These are phyloP conservation scores for Paramecium tetraurelia DNA, from an alignment of 73 alveolate species.

Conservation along the genomic window DNA sequence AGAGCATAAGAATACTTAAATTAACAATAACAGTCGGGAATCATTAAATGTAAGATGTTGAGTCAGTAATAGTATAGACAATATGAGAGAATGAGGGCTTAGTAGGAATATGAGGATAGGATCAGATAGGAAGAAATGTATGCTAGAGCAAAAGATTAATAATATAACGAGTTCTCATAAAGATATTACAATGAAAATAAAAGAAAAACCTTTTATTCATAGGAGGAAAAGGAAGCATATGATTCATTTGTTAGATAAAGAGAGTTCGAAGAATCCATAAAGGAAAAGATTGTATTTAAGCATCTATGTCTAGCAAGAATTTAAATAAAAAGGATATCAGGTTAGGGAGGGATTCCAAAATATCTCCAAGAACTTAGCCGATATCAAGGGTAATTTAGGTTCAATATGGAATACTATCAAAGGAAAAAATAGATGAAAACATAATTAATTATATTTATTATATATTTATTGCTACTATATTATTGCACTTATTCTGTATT, in stretches of 20 bases:
- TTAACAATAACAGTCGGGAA: too few species aligned
- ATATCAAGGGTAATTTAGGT: not conserved
- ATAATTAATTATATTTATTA: not conserved
- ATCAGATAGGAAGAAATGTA: not conserved
- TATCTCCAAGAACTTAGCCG: not conserved
- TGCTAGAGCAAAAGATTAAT: not conserved
- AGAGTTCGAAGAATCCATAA: not conserved
- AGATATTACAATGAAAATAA: not conserved
- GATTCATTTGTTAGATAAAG: not conserved
- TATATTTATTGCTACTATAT: not conserved
- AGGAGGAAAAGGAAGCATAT: not conserved
- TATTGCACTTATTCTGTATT: not conserved
- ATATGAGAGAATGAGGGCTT: not conserved
- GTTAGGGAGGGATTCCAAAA: not conserved
- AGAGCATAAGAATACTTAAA: not conserved
- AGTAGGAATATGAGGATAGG: not conserved
- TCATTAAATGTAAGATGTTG: too few species aligned
- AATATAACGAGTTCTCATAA: not conserved
- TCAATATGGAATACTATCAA: conserved; percentile 6
- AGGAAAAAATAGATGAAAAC: not conserved
- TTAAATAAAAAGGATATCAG: not conserved
- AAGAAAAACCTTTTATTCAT: not conserved
- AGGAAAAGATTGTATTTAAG: not conserved
- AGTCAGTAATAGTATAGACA: not conserved
- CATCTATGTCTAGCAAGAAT: not conserved